Conservation (phyloP, 495 filamentous ascomycete genomes). For the Hypoxylon subgilvum region DNA sequence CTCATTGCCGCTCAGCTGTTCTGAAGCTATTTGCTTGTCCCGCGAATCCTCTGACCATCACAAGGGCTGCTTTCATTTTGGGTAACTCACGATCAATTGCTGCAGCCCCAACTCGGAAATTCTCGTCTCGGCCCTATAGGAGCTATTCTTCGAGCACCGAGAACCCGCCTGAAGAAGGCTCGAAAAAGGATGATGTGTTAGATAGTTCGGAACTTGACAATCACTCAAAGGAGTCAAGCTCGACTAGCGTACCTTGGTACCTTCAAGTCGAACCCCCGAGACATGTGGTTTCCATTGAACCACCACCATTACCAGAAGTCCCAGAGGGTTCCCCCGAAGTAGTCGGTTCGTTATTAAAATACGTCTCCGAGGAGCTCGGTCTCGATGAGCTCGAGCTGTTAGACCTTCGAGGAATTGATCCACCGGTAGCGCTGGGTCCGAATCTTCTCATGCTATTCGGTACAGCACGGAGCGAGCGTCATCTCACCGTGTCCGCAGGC, state of each 20-base stretch:
- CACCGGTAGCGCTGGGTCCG: constrained; percentile 82
- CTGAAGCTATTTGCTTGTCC: constrained; percentile 34
- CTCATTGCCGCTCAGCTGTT: constrained; percentile 37
- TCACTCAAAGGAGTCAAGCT: constrained; percentile 1
- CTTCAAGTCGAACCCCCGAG: constrained; percentile 70
- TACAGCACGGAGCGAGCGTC: constrained; percentile 90
- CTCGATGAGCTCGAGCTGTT: constrained; percentile 77
- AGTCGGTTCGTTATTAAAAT: constrained; percentile 74
- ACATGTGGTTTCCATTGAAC: constrained; percentile 60
- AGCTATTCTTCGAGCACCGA: constrained; percentile 3
- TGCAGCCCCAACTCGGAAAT: constrained; percentile 17
- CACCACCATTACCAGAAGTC: constrained; percentile 74
- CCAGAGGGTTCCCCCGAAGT: constrained; percentile 76
- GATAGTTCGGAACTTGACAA: constrained; percentile 2
- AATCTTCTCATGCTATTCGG: constrained; percentile 91
- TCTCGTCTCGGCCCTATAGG: constrained; percentile 28
- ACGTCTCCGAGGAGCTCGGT: constrained; percentile 79
- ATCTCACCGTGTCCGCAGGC: constrained; percentile 91
- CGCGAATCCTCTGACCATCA: constrained; percentile 13
- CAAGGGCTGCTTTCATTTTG: constrained; percentile 15
- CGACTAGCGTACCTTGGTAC: constrained; percentile 73
- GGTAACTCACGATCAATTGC: constrained; percentile 1
- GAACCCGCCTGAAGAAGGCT: neutral
- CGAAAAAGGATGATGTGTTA: neutral
- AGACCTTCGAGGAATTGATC: constrained; percentile 83